Evolutionary conservation across 805 yeast genomes (phyloP).

Genomic region (Saccharomyces eubayanus): DNA sequence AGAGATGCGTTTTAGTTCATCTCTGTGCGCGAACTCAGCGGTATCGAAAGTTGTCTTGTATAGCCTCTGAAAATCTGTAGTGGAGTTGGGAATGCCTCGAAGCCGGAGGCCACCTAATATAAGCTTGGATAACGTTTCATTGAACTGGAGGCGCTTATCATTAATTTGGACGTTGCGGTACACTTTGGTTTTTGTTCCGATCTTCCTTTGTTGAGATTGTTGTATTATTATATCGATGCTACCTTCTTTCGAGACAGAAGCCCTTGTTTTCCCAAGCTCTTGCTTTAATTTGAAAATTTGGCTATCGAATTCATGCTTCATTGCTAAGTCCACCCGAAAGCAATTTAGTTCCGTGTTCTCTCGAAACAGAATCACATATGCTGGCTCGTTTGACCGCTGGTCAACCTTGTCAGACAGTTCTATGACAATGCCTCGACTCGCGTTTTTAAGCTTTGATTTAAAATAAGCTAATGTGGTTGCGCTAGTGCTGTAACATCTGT

Average conservation of each 20-base stretch:
- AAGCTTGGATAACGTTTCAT: constrained; percentile 29
- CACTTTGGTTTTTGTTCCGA: constrained; percentile 9
- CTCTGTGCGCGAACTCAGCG: constrained; percentile 33
- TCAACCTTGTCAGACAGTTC: constrained; percentile 7
- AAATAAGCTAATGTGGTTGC: constrained; percentile 23
- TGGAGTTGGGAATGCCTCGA: constrained; percentile 27
- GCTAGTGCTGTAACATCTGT: constrained; percentile 21
- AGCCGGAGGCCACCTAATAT: constrained; percentile 33
- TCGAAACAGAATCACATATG: constrained; percentile 1
- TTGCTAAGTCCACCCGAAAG: constrained; percentile 1
- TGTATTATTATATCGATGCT: constrained; percentile 17
- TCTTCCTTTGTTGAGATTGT: constrained; percentile 14
- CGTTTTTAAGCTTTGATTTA: constrained; percentile 18
- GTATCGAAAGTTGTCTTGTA: constrained; percentile 32
- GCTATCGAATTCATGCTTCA: constrained; percentile 5
- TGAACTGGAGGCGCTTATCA: constrained; percentile 22
- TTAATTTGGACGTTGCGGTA: constrained; percentile 16
- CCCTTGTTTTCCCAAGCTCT: background rate
- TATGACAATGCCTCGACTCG: constrained; percentile 20
- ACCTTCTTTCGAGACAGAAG: constrained; percentile 3
- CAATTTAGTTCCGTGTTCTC: constrained; percentile 1
- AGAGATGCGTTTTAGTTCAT: constrained; percentile 10
- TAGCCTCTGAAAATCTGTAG: constrained; percentile 29
- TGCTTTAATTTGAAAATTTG: background rate
- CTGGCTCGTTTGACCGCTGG: constrained; percentile 3